Conservation (phyloP, 176 grass and related monocot genomes). For the Pontederia paniculata region DNA sequence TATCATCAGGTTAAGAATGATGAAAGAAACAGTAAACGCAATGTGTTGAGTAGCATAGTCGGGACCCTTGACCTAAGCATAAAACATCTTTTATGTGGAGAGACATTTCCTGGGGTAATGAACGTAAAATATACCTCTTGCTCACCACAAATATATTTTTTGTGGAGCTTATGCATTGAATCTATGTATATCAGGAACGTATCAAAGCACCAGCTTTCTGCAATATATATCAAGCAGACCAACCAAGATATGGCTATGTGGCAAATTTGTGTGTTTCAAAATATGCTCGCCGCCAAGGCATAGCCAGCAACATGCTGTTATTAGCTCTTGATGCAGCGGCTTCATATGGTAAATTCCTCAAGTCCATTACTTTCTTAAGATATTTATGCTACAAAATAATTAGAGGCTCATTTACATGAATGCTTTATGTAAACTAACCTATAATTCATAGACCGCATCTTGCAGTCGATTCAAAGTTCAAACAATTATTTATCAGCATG, state of each 20-base stretch:
- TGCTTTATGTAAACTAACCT: too few relatives aligned
- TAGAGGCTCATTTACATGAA: too few relatives aligned
- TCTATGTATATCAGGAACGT: conserved; percentile 38
- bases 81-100: conserved; percentile 53
- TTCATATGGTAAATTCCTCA: conserved; percentile 40
- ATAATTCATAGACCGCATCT: too few relatives aligned
- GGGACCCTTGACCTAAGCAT: conserved; percentile 59
- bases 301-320: conserved; percentile 61
- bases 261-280: conserved; percentile 72
- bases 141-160: neutral
- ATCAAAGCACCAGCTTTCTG: conserved; percentile 20
- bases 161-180: conserved; percentile 9
- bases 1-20: conserved; percentile 63
- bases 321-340: conserved; percentile 52
- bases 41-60: conserved; percentile 57
- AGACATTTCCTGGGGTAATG: conserved; percentile 53
- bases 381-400: neutral
- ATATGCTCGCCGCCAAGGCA: conserved; percentile 52
- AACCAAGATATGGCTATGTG: conserved; percentile 59
- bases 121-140: neutral
- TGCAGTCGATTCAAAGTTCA: neutral
- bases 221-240: conserved; percentile 41
- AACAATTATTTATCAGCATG: conserved; percentile 8
- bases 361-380: neutral
- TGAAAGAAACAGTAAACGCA: conserved; percentile 27